These are phyloP conservation scores for Zygotorulaspora sp. DNA, from an alignment of 805 yeast species.

Conservation along the genomic window DNA sequence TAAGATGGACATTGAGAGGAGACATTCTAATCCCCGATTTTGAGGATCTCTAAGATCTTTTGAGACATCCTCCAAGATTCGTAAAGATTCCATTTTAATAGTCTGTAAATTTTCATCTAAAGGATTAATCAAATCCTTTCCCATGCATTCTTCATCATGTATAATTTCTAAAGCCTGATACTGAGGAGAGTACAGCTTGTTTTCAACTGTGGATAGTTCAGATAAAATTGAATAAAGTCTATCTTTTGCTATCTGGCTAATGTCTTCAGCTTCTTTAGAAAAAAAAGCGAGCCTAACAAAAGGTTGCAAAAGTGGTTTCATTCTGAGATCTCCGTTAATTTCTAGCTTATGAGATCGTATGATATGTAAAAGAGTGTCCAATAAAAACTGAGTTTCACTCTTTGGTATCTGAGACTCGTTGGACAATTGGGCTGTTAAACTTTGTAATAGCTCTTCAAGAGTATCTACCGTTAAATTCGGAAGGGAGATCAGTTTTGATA, in stretches of 20 bases:
- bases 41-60: slow-evolving; percentile 32
- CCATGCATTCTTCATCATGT: slow-evolving; percentile 24
- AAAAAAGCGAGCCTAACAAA: slow-evolving; percentile 35
- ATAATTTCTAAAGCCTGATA: slow-evolving; percentile 44
- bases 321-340: slow-evolving; percentile 28
- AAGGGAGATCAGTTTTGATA: slow-evolving; percentile 40
- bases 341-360: slow-evolving; percentile 42
- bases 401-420: slow-evolving; percentile 9
- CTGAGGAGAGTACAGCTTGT: slow-evolving; percentile 48
- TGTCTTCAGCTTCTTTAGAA: slow-evolving; percentile 17
- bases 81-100: slow-evolving; percentile 47
- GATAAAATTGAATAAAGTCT: slow-evolving; percentile 66
- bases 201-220: slow-evolving; percentile 45
- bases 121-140: slow-evolving; percentile 31
- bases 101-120: slow-evolving; percentile 57
- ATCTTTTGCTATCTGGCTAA: slow-evolving; percentile 44
- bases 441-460: slow-evolving; percentile 24
- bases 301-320: slow-evolving; percentile 31
- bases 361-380: slow-evolving; percentile 55
- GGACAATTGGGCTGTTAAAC: slow-evolving; percentile 12
- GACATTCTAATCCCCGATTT: slow-evolving; percentile 63
- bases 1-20: slow-evolving; percentile 69
- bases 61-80: slow-evolving; percentile 43
- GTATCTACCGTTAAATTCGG: slow-evolving; percentile 16
- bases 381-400: slow-evolving; percentile 43